Percentiles rank a stretch among this genome's conserved stretches.
Conservation (phyloP, 108 stramenopile species). For the Cyclostephanos invisitatus region DNA sequence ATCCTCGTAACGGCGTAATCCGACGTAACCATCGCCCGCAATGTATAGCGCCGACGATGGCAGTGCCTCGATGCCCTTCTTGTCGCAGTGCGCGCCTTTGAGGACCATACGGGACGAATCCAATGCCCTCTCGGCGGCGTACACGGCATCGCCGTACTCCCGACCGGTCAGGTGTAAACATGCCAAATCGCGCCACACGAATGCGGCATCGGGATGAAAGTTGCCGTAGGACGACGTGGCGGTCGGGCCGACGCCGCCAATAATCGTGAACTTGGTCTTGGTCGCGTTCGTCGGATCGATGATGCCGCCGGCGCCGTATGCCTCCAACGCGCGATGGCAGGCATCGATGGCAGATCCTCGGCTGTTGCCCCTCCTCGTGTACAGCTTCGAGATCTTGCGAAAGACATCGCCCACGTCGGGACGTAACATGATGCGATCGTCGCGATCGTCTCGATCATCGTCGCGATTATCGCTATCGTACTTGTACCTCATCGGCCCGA, state of each 20-base stretch:
- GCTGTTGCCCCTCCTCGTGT: constrained; percentile 27
- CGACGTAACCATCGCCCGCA: constrained; percentile 36
- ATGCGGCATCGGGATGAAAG: constrained; percentile 30
- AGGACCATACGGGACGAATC: constrained; percentile 19
- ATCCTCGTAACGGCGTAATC: constrained; percentile 23
- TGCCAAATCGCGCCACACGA: constrained; percentile 38
- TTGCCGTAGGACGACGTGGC: background rate
- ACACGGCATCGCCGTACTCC: constrained; percentile 32
- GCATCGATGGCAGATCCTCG: constrained; percentile 38
- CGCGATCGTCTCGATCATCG: background rate
- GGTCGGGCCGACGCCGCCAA: background rate
- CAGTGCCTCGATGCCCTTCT: constrained; percentile 19
- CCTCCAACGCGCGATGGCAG: constrained; percentile 31
- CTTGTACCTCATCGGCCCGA: constrained; percentile 39
- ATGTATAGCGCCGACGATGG: constrained; percentile 17
- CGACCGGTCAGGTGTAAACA: constrained; percentile 19
- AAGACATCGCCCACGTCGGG: constrained; percentile 40
- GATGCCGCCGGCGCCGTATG: constrained; percentile 5
- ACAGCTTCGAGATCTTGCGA: constrained; percentile 36
- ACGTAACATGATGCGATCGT: background rate
- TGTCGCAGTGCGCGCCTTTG: background rate
- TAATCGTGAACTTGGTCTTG: background rate
- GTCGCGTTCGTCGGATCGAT: background rate
- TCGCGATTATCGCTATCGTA: constrained; percentile 5
- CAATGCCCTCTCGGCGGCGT: constrained; percentile 22